Base-by-base conservation (phyloP, 1,284 basidiomycete genomes). In the Trametes pubescens region DNA sequence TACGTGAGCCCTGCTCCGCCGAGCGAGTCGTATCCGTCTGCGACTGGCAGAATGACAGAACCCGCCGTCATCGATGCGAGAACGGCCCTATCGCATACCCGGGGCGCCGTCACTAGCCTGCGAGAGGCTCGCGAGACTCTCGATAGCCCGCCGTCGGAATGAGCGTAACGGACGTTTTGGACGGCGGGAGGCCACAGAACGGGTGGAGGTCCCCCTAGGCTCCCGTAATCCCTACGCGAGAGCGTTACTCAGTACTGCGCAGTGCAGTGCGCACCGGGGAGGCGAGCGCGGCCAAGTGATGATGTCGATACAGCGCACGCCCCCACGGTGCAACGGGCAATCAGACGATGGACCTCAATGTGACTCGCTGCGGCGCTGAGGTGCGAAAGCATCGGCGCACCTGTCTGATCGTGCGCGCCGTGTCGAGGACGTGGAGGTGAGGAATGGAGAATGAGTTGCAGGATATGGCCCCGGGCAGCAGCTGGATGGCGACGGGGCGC, bases 381-480 rank as follows among this genome's bases (percentile, higher is more conserved):
- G 60, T 61, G 60, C 60, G 60, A 61, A 56, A 22, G 44, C 53
- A 61, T 61, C 59, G 59, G 59, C 48, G 37, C 37, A 51, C 37
- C 59, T 56, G 59, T 61, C 53, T 61, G 47, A 56, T 61, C 53
- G 16, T 37, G 59, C 47, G 59, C 59, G 18, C 40, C 40, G 40
- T 43, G 40, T 43, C 40, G 40, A 43, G 40, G 4, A n/a, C 16
- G 40, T 16, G 18, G 40, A 14, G 18, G 34, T 4, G 18, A 26
- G 32, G 38, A 55, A 55, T 55, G 59, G 47, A 61, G 43, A 51
- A 38, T 1, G 35, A 9, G 26, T 38, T 61, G 22, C 52, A 5
- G 14, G 11, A 10, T 16, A 22, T 18, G 44, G 44, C 21, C 44
- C 9, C 44, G 44, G 22, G 24, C 44, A 14, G 21, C 44, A 26